phyloP scores from a whole-genome alignment of 352 stramenopile genomes.

The Pythium aquatile region DNA sequence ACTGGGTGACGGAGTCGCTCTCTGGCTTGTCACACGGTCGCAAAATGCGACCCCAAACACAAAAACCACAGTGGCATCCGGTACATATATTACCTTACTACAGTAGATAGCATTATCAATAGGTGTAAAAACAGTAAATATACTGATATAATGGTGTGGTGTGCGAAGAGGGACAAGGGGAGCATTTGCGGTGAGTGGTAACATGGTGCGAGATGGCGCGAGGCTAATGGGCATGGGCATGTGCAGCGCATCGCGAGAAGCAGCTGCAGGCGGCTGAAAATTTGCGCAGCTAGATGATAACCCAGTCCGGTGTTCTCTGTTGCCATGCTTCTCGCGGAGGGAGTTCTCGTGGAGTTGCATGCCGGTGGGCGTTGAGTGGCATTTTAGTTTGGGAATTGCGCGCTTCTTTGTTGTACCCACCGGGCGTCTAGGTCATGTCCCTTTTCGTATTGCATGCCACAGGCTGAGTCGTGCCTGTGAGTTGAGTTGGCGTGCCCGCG shows the following conservation, averaged over 20 bases:
- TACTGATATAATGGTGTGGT: conserved; percentile 3
- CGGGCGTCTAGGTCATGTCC: not conserved
- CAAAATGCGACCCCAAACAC: not conserved
- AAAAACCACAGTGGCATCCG: not conserved
- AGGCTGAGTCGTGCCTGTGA: not conserved
- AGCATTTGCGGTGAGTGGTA: not conserved
- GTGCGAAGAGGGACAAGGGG: not conserved
- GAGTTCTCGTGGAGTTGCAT: not conserved
- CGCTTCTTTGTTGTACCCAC: not conserved
- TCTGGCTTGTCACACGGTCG: conserved; percentile 4
- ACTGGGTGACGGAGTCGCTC: conserved; percentile 1
- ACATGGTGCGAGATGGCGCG: not conserved
- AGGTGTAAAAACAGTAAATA: too few relatives aligned
- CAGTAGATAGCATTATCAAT: not conserved
- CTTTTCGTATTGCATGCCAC: not conserved
- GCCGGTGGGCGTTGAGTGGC: too few relatives aligned
- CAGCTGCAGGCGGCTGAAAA: not conserved
- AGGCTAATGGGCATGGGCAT: not conserved
- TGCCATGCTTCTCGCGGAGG: not conserved
- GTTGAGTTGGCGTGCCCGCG: not conserved
- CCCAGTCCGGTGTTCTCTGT: not conserved
- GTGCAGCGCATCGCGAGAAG: conserved; percentile 2
- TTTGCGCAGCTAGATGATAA: not conserved
- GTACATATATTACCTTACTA: not conserved
- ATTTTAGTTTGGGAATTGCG: not conserved